Percentiles rank a stretch among this genome's conserved stretches.
Evolutionary conservation across 2,329 filamentous ascomycete genomes (phyloP).

Genomic region (Dothistroma septosporum): DNA sequence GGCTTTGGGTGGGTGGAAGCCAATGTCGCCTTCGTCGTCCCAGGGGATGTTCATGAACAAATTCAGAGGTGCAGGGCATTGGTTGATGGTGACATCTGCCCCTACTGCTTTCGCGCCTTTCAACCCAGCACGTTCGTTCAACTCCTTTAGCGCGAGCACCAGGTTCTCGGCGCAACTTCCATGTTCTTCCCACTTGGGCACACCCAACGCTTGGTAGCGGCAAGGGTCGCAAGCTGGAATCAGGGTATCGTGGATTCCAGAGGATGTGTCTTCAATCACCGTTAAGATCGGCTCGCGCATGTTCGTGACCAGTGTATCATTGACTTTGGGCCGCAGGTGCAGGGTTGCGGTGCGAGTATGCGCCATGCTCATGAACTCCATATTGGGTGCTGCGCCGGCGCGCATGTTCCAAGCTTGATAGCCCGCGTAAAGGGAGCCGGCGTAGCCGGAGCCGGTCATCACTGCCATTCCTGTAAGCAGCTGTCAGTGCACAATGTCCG

Average conservation of each 20-base stretch:
- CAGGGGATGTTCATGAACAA: conserved; percentile 49
- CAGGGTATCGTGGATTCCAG: conserved; percentile 45
- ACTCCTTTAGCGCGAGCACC: conserved; percentile 46
- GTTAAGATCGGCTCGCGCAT: conserved; percentile 46
- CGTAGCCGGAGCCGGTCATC: conserved; percentile 46
- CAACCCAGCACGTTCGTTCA: conserved; percentile 45
- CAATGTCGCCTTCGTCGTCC: conserved; percentile 39
- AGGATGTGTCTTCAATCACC: conserved; percentile 43
- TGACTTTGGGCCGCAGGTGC: conserved; percentile 39
- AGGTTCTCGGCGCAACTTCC: conserved; percentile 49
- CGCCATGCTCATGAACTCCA: conserved; percentile 47
- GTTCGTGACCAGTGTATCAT: conserved; percentile 45
- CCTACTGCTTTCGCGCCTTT: conserved; percentile 46
- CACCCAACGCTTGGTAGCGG: conserved; percentile 40
- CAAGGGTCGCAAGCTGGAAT: conserved; percentile 47
- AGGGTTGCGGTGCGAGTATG: conserved; percentile 43
- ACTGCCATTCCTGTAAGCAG: conserved; percentile 34
- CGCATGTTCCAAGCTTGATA: conserved; percentile 45
- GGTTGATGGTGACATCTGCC: conserved; percentile 47
- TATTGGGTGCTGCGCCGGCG: conserved; percentile 35
- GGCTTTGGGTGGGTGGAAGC: conserved; percentile 40
- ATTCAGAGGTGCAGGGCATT: conserved; percentile 45
- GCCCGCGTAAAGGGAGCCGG: conserved; percentile 46
- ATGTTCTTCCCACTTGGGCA: conserved; percentile 45
- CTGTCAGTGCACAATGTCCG: conserved; percentile 22